Evolutionary conservation across 805 yeast genomes (phyloP), one percentile per base, ranked within the genome.

Genomic region (Candida pseudoglaebosa): DNA sequence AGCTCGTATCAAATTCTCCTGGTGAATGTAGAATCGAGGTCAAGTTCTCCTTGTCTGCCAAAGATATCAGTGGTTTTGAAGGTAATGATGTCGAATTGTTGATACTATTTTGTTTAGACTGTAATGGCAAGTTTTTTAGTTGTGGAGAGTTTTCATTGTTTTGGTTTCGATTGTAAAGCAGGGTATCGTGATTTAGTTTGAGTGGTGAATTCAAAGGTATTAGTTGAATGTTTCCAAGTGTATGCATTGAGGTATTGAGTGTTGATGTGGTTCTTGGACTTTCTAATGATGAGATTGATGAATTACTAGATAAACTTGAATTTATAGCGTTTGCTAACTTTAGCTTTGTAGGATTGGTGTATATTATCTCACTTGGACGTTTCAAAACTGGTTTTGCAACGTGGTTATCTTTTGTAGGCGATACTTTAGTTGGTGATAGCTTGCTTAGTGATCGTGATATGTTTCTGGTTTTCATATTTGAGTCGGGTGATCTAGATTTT

Each of bases 141-240:
- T 20, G 5, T 12, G 28, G 15, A 13, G 24, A 16, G 13, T 5
- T 5, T 20, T 34, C 26, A 13, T 24, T 7, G 21, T 9, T 24
- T 22, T 34, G 15, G 14, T 24, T 3, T 22, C 15, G 12, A 24
- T 24, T 34, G 20, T 22, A 22, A 12, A n/a, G 24, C 5, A 18
- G 33, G 15, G 38, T 20, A 4, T 13, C 18, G 17, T 32, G 18
- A 28, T 15, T 16, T 13, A 13, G 24, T 12, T 18, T 37, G 12
- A 52, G 38, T 18, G 56, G 56, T 2, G 49, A 36, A 35, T 49
- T 49, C 22, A 52, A 42, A 5, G 55, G 57, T 30, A 41, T 41
- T 10, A 51, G 34, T 20, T 43, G 48, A 13, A 42, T 34, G 13
- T 30, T 21, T 28, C 37, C 37, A 26, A 39, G 12, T 9, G 38